Conservation (phyloP, 1,139 yeast genomes). For the Scheffersomyces titani region DNA sequence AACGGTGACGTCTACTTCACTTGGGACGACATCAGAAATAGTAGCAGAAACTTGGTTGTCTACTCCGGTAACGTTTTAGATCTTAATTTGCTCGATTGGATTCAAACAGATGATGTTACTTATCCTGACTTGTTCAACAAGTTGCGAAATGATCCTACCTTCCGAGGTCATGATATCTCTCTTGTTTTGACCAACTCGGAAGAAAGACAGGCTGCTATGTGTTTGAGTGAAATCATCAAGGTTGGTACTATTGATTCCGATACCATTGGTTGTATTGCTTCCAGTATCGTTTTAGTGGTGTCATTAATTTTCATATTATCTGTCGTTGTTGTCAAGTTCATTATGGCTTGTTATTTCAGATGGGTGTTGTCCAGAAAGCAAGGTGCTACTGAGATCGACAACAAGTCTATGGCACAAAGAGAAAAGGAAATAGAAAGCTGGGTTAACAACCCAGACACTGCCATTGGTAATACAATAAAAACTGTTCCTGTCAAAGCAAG, state of each 20-base stretch:
- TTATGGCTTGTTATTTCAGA: constrained; percentile 85
- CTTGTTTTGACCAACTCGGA: constrained; percentile 67
- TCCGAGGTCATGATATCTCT: constrained; percentile 81
- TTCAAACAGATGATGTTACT: constrained; percentile 63
- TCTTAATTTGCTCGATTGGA: constrained; percentile 72
- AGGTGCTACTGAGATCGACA: constrained; percentile 69
- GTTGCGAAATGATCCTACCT: constrained; percentile 53
- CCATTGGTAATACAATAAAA: constrained; percentile 54
- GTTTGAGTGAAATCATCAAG: constrained; percentile 83
- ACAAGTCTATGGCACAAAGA: constrained; percentile 45
- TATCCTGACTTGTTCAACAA: constrained; percentile 74
- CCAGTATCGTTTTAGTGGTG: constrained; percentile 74
- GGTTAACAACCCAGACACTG: constrained; percentile 56
- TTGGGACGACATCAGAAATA: constrained; percentile 81
- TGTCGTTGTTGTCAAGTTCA: constrained; percentile 72
- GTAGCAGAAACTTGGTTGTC: constrained; percentile 78
- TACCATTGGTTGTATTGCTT: constrained; percentile 94
- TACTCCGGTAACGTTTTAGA: constrained; percentile 89
- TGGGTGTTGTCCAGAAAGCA: constrained; percentile 80
- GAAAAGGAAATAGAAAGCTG: constrained; percentile 74
- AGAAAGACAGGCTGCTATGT: constrained; percentile 74
- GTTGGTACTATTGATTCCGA: constrained; percentile 90
- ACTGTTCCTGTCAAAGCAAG: constrained; percentile 54
- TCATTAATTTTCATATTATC: constrained; percentile 84
- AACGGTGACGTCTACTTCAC: constrained; percentile 82